Evolutionary conservation across 2,329 filamentous ascomycete genomes (phyloP).

Genomic region (Sarocladium kiliense): DNA sequence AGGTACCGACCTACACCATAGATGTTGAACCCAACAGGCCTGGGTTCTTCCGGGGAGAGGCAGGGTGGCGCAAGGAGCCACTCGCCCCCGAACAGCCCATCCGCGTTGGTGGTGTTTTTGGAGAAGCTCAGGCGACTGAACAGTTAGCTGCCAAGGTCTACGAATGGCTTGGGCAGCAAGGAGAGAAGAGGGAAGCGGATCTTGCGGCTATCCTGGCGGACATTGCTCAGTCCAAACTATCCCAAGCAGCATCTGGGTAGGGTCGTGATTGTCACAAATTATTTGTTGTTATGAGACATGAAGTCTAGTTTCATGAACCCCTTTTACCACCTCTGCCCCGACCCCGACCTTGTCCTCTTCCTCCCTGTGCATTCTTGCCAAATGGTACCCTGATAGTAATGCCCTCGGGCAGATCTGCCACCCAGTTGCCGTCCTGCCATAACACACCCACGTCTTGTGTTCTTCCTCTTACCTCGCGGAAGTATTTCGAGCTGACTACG

Average conservation of each 20-base stretch:
- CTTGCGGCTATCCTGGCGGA: constrained; percentile 1
- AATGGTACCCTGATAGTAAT: constrained; percentile 44
- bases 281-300: no score
- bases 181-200: constrained; percentile 11
- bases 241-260: not conserved
- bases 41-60: constrained; percentile 30
- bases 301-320: not conserved
- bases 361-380: constrained; percentile 41
- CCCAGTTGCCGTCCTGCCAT: constrained; percentile 63
- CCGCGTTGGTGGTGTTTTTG: constrained; percentile 25
- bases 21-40: constrained; percentile 13
- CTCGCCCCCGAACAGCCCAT: constrained; percentile 27
- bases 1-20: constrained; percentile 28
- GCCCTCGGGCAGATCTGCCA: constrained; percentile 59
- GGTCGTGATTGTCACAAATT: not conserved
- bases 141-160: constrained; percentile 35
- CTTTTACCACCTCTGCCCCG: constrained; percentile 13
- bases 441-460: constrained; percentile 57
- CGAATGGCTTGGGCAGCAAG: constrained; percentile 25
- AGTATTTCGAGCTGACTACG: constrained; percentile 61
- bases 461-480: constrained; percentile 64
- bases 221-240: not conserved
- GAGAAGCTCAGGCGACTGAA: constrained; percentile 30
- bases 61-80: constrained; percentile 26
- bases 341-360: constrained; percentile 26